Base-by-base conservation (phyloP, 306 rosid genomes). In the Citrullus amarus region DNA sequence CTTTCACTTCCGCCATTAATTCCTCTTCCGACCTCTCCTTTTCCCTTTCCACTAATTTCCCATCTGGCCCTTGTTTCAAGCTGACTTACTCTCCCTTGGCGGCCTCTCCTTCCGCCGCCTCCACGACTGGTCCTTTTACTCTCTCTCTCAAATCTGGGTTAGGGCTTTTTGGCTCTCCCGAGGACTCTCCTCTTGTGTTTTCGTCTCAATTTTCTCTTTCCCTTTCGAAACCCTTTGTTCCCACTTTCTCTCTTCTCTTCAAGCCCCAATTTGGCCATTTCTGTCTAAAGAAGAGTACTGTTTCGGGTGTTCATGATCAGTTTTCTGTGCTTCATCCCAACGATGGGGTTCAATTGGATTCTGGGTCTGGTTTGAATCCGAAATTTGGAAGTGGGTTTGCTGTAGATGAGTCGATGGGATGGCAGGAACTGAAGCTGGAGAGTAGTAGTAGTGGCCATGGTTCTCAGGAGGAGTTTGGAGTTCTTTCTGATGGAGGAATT, bases 81-180 rank as follows among this genome's bases (percentile, higher is more conserved):
- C 89, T 92, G 76, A 81, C 89, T 18, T 89, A 92, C 80, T 89
- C 97, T 48, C 87, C 91, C 74, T 82, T 92, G 36, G 84, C 95
- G 3, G 86, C 81, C 81, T 87, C 97, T 48, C 87, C 90, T 80
- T 78, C 87, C 43, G 93, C 93, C 80, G 77, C 84, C 60, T 8
- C 88, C 41, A 9, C 83, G 51, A 22, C 88, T 10, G 43, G 81
- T 32, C 96, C 96, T 13, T 80, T 90, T 76, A 89, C 96, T 74
- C 84, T 94, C 58, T 88, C 93, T 68, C 89, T 94, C 20, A 94
- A 90, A 83, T 94, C 96, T 28, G 98, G 98, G 56, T 83, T 94
- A 12, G 97, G 97, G 61, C 53, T 87, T 9, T 86, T 87, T 57
- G 98, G 98, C 80, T 90, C 95, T 22, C 92, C 97, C 0, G 60